Conservation (phyloP, 116 monocot species). For the Cymodocea nodosa region DNA sequence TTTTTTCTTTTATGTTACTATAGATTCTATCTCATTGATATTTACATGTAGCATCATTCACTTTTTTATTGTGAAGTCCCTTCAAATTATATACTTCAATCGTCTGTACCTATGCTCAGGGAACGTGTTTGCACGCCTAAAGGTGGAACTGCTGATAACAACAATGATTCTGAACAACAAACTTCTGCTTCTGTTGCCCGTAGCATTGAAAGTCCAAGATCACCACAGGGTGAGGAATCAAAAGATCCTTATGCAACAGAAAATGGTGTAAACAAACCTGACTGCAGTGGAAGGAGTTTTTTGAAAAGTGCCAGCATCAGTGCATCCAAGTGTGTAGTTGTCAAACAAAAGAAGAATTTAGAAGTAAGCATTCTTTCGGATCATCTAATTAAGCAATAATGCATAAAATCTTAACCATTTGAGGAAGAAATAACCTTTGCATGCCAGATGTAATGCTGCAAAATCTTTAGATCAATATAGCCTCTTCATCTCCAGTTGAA, state of each 20-base stretch:
- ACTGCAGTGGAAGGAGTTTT: constrained; percentile 38
- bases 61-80: background rate
- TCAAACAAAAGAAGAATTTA: constrained; percentile 32
- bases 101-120: constrained; percentile 16
- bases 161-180: constrained; percentile 37
- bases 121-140: constrained; percentile 59
- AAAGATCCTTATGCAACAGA: constrained; percentile 4
- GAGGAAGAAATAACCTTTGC: background rate
- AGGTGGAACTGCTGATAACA: constrained; percentile 29
- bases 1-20: no score
- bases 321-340: constrained; percentile 57
- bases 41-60: background rate
- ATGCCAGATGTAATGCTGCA: no score
- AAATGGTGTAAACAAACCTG: constrained; percentile 38
- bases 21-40: no score
- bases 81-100: background rate
- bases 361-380: constrained; percentile 3
- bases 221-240: constrained; percentile 20
- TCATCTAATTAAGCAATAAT: background rate
- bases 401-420: background rate
- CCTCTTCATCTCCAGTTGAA: no score
- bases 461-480: no score
- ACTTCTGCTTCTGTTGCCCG: constrained; percentile 32
- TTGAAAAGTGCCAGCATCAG: constrained; percentile 82
- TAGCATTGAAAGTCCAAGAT: constrained; percentile 40